Percentiles rank a stretch among this genome's conserved stretches.
Conservation (phyloP, 225 moss, liverwort and hornwort genomes). For the Antitrichia curtipendula region DNA sequence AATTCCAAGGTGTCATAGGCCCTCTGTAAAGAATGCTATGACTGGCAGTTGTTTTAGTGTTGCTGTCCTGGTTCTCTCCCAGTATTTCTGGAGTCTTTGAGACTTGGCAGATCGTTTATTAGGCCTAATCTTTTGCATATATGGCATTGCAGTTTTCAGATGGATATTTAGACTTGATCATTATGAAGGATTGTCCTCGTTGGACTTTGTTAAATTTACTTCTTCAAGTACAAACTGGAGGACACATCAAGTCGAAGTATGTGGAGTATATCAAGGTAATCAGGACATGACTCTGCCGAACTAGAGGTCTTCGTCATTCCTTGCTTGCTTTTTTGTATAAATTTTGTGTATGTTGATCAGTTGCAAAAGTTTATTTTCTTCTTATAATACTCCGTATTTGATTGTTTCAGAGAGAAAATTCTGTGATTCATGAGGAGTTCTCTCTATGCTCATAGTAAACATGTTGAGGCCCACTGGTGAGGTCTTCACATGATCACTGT, state of each 20-base stretch:
- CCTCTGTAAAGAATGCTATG: not conserved
- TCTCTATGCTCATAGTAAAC: not conserved
- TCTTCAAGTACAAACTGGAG: constrained; percentile 54
- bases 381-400: not conserved
- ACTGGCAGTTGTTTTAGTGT: not conserved
- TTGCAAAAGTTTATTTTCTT: not conserved
- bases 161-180: constrained; percentile 72
- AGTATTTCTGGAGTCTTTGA: not conserved
- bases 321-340: not conserved
- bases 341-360: not conserved
- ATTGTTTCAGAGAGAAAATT: not conserved
- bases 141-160: constrained; percentile 66
- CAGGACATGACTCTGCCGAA: not conserved
- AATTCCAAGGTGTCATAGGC: not conserved
- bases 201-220: constrained; percentile 57
- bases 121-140: not conserved
- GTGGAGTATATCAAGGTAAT: constrained; percentile 83
- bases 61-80: not conserved
- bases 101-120: not conserved
- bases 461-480: not conserved
- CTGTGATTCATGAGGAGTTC: not conserved
- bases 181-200: constrained; percentile 71
- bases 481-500: not conserved
- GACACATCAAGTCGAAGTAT: constrained; percentile 83
- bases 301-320: not conserved